Base-by-base conservation (phyloP, 1,284 basidiomycete genomes). In the Mixia osmundae region DNA sequence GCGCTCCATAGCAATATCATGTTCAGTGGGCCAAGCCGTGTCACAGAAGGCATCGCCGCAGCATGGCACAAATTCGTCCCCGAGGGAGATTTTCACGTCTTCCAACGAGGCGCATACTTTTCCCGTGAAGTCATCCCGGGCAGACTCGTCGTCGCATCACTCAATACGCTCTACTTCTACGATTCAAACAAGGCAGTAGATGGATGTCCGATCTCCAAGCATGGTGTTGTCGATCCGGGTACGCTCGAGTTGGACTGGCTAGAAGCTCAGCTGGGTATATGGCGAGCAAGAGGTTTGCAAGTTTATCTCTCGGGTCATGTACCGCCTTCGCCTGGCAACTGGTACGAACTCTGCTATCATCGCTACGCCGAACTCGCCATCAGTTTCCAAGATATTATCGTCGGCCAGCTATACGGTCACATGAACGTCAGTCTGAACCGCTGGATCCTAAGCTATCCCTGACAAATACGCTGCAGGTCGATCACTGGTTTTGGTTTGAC, bases 101-200 rank as follows among this genome's bases (percentile, higher is more conserved):
- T 59, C 36, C 46, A 51, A 6, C 44, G 50, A 4, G 58, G 83
- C 7, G 80, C 73, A 21, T 89, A 89, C 59, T 91, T 67, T 51
- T 67, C 76, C 3, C 64, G 67, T 25, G 82, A 91, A 51, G 72
- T 89, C 23, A 68, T 89, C 19, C 73, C 76, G 1, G 65, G 72
- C 48, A 53, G 66, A 36, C 52, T 89, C 14, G 77, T 78, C 6
- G 78, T 76, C 30, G 71, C 91, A 52, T 76, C 73, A 46, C 60
- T 91, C 41, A 91, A 89, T 57, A 87, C 83, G 2, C 67, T 91
- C 57, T 91, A 82, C 57, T 87, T 80, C 60, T 91, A 77, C 56
- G 74, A 80, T 51, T 72, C 73, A 23, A 91, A 91, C 59, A 78
- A 80, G 60, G 76, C 77, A 71, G 45, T 52, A 12, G 57, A 59